Evolutionary conservation across 176 grass and related monocot species (phyloP).

Genomic region (Zea luxurians): DNA sequence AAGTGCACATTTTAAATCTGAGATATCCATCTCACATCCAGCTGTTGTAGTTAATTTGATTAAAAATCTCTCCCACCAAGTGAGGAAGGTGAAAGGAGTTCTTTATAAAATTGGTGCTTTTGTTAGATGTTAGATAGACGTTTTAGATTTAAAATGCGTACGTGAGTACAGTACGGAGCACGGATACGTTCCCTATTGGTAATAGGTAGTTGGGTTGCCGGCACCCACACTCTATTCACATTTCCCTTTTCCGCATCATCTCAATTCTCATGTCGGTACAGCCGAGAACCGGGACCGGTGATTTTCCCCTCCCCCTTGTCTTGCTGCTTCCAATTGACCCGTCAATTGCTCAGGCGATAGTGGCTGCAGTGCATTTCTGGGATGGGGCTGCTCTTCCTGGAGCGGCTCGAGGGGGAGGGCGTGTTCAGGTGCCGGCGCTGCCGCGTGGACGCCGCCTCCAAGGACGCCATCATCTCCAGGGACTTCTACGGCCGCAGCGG

Average conservation of each 20-base stretch:
- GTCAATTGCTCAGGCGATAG: background rate
- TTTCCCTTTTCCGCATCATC: background rate
- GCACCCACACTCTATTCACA: slow-evolving; percentile 3
- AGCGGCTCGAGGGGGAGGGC: slow-evolving; percentile 54
- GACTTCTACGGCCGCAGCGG: slow-evolving; percentile 41
- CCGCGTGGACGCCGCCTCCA: slow-evolving; percentile 46
- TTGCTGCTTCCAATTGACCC: background rate
- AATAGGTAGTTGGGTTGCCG: background rate
- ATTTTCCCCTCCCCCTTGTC: background rate
- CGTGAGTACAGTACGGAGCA: too few species aligned
- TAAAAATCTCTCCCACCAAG: too few species aligned
- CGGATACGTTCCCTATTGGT: too few species aligned
- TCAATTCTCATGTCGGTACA: background rate
- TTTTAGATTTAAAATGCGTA: too few species aligned
- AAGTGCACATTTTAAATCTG: too few species aligned
- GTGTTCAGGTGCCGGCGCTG: slow-evolving; percentile 62
- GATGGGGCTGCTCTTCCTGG: slow-evolving; percentile 72
- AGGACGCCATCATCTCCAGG: slow-evolving; percentile 42
- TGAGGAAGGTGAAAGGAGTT: too few species aligned
- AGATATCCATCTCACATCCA: too few species aligned
- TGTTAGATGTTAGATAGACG: too few species aligned
- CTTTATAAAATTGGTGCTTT: too few species aligned
- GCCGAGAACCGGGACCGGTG: background rate
- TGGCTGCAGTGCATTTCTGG: slow-evolving; percentile 1
- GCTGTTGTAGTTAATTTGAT: too few species aligned